These are phyloP conservation scores for Luzula sylvatica DNA, from an alignment of 176 grass and related monocot genomes.

Conservation along the genomic window DNA sequence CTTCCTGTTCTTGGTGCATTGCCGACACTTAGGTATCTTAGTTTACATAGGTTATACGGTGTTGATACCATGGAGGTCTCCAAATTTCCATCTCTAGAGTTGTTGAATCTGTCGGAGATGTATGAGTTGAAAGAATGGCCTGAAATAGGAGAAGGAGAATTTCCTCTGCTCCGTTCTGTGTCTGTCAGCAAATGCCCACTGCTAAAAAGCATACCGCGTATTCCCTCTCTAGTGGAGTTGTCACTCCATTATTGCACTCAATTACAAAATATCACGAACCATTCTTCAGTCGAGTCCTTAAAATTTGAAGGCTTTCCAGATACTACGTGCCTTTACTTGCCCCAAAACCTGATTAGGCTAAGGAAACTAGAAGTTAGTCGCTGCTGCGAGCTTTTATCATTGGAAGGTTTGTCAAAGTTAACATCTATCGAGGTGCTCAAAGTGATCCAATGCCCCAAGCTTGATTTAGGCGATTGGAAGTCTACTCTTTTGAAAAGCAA, in stretches of 20 bases:
- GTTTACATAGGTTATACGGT: slow-evolving; percentile 4
- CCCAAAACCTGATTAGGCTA: background rate
- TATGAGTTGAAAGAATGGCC: no score
- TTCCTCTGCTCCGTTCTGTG: slow-evolving; percentile 16
- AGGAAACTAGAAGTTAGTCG: slow-evolving; percentile 21
- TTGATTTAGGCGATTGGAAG: no score
- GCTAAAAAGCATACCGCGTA: slow-evolving; percentile 5
- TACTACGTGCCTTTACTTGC: background rate
- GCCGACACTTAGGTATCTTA: slow-evolving; percentile 17
- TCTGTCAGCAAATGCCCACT: slow-evolving; percentile 13
- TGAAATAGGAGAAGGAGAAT: slow-evolving; percentile 2
- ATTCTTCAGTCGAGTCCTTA: background rate
- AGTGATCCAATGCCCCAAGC: slow-evolving; percentile 20
- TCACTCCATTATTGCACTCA: slow-evolving; percentile 18
- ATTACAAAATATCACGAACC: slow-evolving; percentile 12
- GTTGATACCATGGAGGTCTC: background rate
- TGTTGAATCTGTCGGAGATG: no score
- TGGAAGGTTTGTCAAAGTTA: slow-evolving; percentile 4
- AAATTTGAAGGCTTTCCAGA: slow-evolving; percentile 22
- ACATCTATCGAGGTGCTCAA: slow-evolving; percentile 7
- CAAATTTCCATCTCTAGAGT: slow-evolving; percentile 21
- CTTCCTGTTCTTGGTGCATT: slow-evolving; percentile 25
- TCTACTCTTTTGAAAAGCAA: no score
- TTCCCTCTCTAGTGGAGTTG: slow-evolving; percentile 5
- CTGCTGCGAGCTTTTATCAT: slow-evolving; percentile 13